These are phyloP conservation scores for Maudiozyma bulderi DNA, from an alignment of 805 yeast species.

Conservation along the genomic window DNA sequence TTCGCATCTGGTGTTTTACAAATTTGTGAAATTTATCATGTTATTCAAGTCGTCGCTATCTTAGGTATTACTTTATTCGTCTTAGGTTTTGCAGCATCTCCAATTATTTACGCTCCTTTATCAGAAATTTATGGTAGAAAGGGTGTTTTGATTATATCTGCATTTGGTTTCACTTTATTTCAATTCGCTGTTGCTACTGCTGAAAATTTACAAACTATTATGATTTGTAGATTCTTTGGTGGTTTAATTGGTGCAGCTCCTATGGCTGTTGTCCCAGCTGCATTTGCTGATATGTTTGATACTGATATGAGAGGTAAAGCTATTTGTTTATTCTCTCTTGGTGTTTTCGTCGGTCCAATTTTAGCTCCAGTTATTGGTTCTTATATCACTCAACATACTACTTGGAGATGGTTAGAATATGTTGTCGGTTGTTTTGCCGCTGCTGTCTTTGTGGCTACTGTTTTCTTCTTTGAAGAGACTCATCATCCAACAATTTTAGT, in stretches of 20 bases:
- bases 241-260: slow-evolving; percentile 82
- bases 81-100: slow-evolving; percentile 88
- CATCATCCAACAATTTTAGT: slow-evolving; percentile 62
- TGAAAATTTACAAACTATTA: slow-evolving; percentile 64
- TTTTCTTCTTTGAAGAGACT: slow-evolving; percentile 46
- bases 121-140: slow-evolving; percentile 74
- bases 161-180: slow-evolving; percentile 51
- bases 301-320: slow-evolving; percentile 65
- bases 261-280: slow-evolving; percentile 77
- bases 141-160: slow-evolving; percentile 46
- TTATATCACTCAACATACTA: slow-evolving; percentile 53
- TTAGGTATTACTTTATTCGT: slow-evolving; percentile 75
- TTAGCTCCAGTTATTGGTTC: slow-evolving; percentile 76
- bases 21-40: slow-evolving; percentile 43
- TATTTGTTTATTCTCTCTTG: slow-evolving; percentile 59
- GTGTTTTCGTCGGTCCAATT: slow-evolving; percentile 73
- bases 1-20: slow-evolving; percentile 53
- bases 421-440: slow-evolving; percentile 54
- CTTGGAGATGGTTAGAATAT: slow-evolving; percentile 81
- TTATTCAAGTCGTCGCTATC: slow-evolving; percentile 58
- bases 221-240: slow-evolving; percentile 70
- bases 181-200: slow-evolving; percentile 69
- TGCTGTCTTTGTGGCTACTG: slow-evolving; percentile 31
- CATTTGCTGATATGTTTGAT: slow-evolving; percentile 72
- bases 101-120: slow-evolving; percentile 80